These are phyloP conservation scores for Paracorniculantispora psalliotae DNA, from an alignment of 2,329 filamentous ascomycete genomes.

Conservation along the genomic window DNA sequence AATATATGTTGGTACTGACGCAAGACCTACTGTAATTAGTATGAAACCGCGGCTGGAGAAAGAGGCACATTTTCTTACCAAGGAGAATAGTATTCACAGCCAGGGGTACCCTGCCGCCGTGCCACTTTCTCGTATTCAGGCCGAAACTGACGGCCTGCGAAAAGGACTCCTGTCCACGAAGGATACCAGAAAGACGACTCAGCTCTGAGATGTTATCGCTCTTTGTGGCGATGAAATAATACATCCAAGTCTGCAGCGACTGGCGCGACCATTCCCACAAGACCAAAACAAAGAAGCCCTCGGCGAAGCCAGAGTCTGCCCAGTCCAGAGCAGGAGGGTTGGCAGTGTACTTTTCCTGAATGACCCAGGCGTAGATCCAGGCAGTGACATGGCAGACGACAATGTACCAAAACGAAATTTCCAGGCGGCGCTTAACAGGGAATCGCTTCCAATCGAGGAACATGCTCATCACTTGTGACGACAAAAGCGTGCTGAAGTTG, in stretches of 20 bases:
- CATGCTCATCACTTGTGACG: conserved; percentile 39
- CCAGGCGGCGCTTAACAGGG: conserved; percentile 36
- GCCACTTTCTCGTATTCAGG: conserved; percentile 34
- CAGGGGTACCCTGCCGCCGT: conserved; percentile 33
- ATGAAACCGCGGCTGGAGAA: background rate
- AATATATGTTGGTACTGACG: conserved; percentile 24
- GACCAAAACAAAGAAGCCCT: conserved; percentile 44
- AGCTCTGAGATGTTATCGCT: conserved; percentile 53
- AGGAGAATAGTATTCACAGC: conserved; percentile 35
- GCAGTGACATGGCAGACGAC: conserved; percentile 39
- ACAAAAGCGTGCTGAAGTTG: conserved; percentile 32
- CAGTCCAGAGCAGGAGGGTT: conserved; percentile 37
- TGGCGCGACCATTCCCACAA: conserved; percentile 48
- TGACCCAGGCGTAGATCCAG: conserved; percentile 49
- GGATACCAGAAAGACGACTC: conserved; percentile 34
- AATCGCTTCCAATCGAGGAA: conserved; percentile 38
- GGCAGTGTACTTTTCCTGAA: conserved; percentile 45
- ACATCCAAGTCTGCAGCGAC: conserved; percentile 51
- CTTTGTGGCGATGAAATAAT: conserved; percentile 50
- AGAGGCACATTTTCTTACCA: conserved; percentile 21
- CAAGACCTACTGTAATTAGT: conserved; percentile 20
- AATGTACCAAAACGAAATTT: conserved; percentile 40
- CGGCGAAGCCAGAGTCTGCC: conserved; percentile 36
- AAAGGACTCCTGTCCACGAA: conserved; percentile 38
- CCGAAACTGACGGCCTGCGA: conserved; percentile 35